Conservation (phyloP, 768 basidiomycete species). For the Rhodotorula taiwanensis region DNA sequence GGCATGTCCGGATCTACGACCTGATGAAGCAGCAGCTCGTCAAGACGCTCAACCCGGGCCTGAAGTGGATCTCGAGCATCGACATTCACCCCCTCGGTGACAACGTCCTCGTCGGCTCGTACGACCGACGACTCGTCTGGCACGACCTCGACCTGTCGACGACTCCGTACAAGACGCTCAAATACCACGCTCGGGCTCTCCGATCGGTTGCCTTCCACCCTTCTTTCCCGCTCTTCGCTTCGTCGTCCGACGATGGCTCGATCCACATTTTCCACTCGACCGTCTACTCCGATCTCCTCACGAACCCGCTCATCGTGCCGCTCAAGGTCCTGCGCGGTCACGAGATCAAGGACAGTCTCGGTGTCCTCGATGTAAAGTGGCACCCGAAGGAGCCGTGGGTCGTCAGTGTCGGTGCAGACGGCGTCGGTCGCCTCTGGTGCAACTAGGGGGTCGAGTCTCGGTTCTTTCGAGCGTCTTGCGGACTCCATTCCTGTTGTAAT, state of each 20-base stretch:
- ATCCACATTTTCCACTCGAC: slow-evolving; percentile 95
- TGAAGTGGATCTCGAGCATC: slow-evolving; percentile 95
- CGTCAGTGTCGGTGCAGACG: slow-evolving; percentile 86
- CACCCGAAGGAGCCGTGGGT: slow-evolving; percentile 85
- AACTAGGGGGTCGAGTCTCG: slow-evolving; percentile 38
- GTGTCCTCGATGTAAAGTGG: slow-evolving; percentile 87
- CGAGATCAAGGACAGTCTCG: slow-evolving; percentile 71
- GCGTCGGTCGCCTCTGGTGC: slow-evolving; percentile 72
- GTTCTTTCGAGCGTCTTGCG: too few relatives aligned
- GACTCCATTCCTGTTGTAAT: neutral
- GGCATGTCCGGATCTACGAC: slow-evolving; percentile 92
- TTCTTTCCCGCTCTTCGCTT: slow-evolving; percentile 89
- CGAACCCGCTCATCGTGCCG: slow-evolving; percentile 94
- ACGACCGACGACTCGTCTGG: slow-evolving; percentile 97
- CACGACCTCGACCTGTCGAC: slow-evolving; percentile 94
- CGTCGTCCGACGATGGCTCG: slow-evolving; percentile 91
- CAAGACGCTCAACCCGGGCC: slow-evolving; percentile 89
- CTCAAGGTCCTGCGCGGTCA: slow-evolving; percentile 95
- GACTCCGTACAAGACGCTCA: slow-evolving; percentile 90
- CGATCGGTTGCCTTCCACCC: slow-evolving; percentile 90
- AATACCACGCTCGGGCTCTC: slow-evolving; percentile 89
- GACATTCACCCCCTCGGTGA: slow-evolving; percentile 82
- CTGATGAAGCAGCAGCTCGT: slow-evolving; percentile 84
- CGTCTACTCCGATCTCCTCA: slow-evolving; percentile 90
- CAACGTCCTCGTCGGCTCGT: slow-evolving; percentile 93